Conservation (phyloP, 139 green algal species). For the Volvox africanus region DNA sequence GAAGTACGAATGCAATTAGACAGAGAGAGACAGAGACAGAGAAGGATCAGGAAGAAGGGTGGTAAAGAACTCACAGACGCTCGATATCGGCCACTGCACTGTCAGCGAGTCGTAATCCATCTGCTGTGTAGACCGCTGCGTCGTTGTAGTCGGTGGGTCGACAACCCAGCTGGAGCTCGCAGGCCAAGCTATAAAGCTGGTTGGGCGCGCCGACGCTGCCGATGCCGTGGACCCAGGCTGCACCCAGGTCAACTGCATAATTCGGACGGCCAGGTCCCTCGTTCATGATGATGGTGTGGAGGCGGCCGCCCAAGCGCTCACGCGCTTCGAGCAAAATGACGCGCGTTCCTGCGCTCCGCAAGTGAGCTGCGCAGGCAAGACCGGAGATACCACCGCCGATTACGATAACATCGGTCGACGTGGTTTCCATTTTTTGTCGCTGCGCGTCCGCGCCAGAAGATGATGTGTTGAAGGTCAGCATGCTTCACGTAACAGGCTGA, state of each 20-base stretch:
- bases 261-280: neutral
- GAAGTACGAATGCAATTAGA: too few species aligned
- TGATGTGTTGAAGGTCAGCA: too few species aligned
- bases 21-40: too few species aligned
- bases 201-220: constrained; percentile 38
- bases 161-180: constrained; percentile 34
- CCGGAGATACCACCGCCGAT: constrained; percentile 78
- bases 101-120: neutral
- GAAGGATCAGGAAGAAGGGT: too few species aligned
- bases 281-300: constrained; percentile 58
- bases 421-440: too few species aligned
- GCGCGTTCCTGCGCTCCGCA: constrained; percentile 42
- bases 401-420: constrained; percentile 61
- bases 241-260: constrained; percentile 39
- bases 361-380: constrained; percentile 55
- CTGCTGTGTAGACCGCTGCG: neutral
- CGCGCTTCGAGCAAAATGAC: constrained; percentile 79
- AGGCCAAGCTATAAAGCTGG: constrained; percentile 44
- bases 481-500: too few species aligned
- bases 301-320: constrained; percentile 72
- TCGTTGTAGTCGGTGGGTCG: constrained; percentile 33
- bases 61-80: neutral
- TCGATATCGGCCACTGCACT: constrained; percentile 26
- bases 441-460: neutral
- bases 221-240: constrained; percentile 65